phyloP scores from a whole-genome alignment of 2,329 filamentous ascomycete species.

The Taxawa tesnikishii region DNA sequence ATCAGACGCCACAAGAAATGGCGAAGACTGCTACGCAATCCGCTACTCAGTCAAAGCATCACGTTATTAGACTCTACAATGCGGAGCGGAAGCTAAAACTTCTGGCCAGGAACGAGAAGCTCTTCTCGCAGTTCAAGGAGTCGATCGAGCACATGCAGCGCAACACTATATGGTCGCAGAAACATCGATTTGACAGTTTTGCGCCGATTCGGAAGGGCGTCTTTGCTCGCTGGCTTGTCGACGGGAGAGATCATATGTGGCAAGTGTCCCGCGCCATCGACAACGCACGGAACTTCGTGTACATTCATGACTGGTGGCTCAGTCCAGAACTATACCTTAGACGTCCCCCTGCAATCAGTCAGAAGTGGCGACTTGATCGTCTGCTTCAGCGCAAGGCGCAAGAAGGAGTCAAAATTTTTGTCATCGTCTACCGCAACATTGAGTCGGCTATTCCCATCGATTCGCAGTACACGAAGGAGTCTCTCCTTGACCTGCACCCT shows the following conservation, averaged over 20 bases:
- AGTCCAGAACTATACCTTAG: conserved; percentile 94
- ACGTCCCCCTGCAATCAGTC: conserved; percentile 84
- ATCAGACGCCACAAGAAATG: conserved; percentile 47
- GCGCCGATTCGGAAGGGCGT: conserved; percentile 77
- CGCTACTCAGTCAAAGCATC: conserved; percentile 52
- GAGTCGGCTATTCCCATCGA: conserved; percentile 96
- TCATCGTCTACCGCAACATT: conserved; percentile 96
- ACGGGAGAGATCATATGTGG: conserved; percentile 98
- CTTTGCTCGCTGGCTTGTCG: conserved; percentile 92
- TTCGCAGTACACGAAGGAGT: conserved; percentile 96
- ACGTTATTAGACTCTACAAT: conserved; percentile 78
- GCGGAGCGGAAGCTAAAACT: conserved; percentile 87
- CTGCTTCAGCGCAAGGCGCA: conserved; percentile 85
- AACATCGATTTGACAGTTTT: conserved; percentile 85
- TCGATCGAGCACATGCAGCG: conserved; percentile 79
- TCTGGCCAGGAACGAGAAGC: conserved; percentile 78
- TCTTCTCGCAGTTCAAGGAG: conserved; percentile 84
- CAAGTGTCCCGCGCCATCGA: conserved; percentile 93
- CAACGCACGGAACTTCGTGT: conserved; percentile 95
- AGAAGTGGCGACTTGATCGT: conserved; percentile 93
- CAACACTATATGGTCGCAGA: conserved; percentile 69
- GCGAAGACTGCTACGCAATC: conserved; percentile 51
- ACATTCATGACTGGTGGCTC: conserved; percentile 99
- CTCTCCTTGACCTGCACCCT: conserved; percentile 83
- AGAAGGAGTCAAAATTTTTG: conserved; percentile 93